Evolutionary conservation across 495 filamentous ascomycete genomes (phyloP).

Genomic region (Mytilinidion resinicola): DNA sequence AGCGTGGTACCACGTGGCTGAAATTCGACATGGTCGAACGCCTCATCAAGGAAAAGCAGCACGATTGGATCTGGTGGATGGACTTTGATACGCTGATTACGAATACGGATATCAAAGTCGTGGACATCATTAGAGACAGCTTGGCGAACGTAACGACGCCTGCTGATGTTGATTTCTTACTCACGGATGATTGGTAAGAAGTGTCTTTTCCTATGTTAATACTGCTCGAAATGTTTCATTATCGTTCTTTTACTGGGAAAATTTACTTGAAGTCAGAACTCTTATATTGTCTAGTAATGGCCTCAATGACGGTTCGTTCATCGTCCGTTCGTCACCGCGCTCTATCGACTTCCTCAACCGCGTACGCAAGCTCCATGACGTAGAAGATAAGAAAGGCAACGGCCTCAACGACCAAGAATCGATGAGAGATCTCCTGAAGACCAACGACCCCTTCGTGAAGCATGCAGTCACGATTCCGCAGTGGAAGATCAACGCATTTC

Average conservation of each 20-base stretch:
- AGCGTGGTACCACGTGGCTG: conserved; percentile 18
- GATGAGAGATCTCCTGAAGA: conserved; percentile 21
- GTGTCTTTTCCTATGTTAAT: no score
- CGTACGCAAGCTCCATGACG: conserved; percentile 14
- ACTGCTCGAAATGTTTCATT: no score
- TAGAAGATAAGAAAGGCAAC: conserved; percentile 3
- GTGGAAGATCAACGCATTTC: conserved; percentile 32
- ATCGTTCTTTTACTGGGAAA: background rate
- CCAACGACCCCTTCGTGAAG: background rate
- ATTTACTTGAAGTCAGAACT: conserved; percentile 3
- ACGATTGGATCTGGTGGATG: conserved; percentile 36
- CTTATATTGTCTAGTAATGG: conserved; percentile 24
- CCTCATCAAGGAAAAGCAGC: conserved; percentile 19
- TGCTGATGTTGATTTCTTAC: conserved; percentile 19
- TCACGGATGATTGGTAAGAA: conserved; percentile 23
- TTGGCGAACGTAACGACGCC: conserved; percentile 18
- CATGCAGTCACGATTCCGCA: conserved; percentile 24
- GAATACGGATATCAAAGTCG: background rate
- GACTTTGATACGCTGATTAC: conserved; percentile 1
- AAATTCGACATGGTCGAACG: conserved; percentile 32
- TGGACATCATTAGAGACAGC: conserved; percentile 26
- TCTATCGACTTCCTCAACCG: conserved; percentile 24
- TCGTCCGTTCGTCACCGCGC: conserved; percentile 24
- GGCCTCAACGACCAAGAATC: conserved; percentile 31
- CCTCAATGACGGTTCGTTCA: conserved; percentile 32